Base-by-base conservation (phyloP, 164 flowering plant species). In the Piper betle region DNA sequence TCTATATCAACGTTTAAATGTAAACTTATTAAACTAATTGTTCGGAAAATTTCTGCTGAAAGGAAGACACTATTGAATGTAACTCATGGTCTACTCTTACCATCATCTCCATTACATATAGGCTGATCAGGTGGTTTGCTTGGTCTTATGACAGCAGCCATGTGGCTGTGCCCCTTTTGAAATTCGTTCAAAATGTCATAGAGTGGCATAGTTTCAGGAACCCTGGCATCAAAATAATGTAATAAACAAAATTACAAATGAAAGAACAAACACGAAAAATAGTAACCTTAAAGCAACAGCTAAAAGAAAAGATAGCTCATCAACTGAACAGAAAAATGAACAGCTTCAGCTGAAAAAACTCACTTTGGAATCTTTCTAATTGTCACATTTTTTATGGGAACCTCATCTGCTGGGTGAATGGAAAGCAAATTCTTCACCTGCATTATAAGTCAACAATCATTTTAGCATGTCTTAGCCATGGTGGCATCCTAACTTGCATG, bases 91-190 rank as follows among this genome's bases (percentile, higher is more conserved):
- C 50, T 11, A 57, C 57, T 53, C 78, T 75, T 81, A 86, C 97
- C 66, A 20, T 73, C 76, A 46, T 53, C 71, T 62, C 65, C 53
- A 57, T 56, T 71, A 52, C 71, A 75, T 64, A 57, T 72, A 62
- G 71, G 59, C 59, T 72, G 65, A 56, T 58, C 77, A 54, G 16
- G 59, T n/a, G 54, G 59, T 64, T 77, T 74, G 65, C 65, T 61
- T 57, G 75, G 81, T 70, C 82, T 79, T 52, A 85, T 75, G 64
- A 94, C 96, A 71, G 85, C 91, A 68, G 99, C 97, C 96, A 94
- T 94, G 78, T 94, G 99, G 68, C 97, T 94, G 75, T 87, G 93
- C 52, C 97, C 97, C 78, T 94, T 94, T 76, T 94, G 99, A 71
- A 94, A 94, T 80, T 94, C 97, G 70, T 94, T 91, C 79, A 94